Conservation (phyloP, 2,329 filamentous ascomycete genomes). For the Xenosphaeropsis pyriputrescens region DNA sequence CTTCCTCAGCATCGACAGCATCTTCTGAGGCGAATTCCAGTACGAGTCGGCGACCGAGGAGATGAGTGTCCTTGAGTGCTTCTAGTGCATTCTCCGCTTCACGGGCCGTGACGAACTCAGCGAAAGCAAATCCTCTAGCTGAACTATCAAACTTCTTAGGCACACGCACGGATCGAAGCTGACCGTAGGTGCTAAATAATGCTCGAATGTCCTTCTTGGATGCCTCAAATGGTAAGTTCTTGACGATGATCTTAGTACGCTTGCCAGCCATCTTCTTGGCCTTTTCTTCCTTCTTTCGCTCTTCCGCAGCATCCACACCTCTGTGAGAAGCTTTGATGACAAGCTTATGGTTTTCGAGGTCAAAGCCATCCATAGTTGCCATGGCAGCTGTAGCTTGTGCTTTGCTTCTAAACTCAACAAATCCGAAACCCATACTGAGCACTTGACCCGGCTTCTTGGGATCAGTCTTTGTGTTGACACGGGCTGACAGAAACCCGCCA, state of each 20-base stretch:
- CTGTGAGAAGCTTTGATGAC: constrained; percentile 78
- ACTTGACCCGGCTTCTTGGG: constrained; percentile 79
- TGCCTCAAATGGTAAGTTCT: constrained; percentile 94
- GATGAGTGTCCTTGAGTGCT: constrained; percentile 80
- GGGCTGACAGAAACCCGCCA: constrained; percentile 77
- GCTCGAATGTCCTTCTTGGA: constrained; percentile 82
- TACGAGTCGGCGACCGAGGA: constrained; percentile 78
- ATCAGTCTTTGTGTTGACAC: constrained; percentile 86
- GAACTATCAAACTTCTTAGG: constrained; percentile 88
- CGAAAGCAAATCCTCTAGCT: constrained; percentile 90
- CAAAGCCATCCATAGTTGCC: constrained; percentile 74
- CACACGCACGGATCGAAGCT: constrained; percentile 81
- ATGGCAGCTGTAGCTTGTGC: constrained; percentile 67
- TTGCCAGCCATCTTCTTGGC: constrained; percentile 65
- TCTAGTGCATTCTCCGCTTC: constrained; percentile 87
- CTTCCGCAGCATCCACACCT: constrained; percentile 74
- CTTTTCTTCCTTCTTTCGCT: constrained; percentile 68
- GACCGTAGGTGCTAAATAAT: constrained; percentile 79
- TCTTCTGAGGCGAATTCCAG: constrained; percentile 86
- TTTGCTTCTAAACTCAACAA: constrained; percentile 74
- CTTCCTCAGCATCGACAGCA: constrained; percentile 80
- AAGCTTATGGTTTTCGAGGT: constrained; percentile 76
- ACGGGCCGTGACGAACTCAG: constrained; percentile 80
- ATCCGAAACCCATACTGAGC: constrained; percentile 95
- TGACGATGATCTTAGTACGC: constrained; percentile 89